Evolutionary conservation across 768 basidiomycete genomes (phyloP).

Genomic region (Lentinula sp.): DNA sequence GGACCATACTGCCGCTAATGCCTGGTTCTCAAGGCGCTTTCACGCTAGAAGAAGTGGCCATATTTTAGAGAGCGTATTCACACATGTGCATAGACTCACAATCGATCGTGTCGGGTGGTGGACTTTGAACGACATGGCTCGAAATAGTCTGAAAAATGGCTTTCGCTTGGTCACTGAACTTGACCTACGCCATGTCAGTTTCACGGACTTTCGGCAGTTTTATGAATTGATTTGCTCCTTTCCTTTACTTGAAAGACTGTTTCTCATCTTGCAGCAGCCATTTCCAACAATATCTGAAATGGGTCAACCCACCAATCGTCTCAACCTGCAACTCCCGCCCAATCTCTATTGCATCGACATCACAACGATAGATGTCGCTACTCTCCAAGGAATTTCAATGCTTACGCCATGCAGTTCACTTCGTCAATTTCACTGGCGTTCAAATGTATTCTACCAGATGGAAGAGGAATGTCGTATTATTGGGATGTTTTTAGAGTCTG

Average conservation of each 20-base stretch:
- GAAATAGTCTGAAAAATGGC: neutral
- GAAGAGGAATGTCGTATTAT: neutral
- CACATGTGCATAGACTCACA: neutral
- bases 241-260: constrained; percentile 1
- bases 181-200: neutral
- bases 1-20: neutral
- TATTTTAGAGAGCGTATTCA: neutral
- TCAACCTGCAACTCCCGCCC: neutral
- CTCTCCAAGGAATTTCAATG: neutral
- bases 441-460: neutral
- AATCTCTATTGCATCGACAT: neutral
- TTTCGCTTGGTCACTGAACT: neutral
- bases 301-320: neutral
- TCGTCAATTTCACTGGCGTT: constrained; percentile 1
- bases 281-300: neutral
- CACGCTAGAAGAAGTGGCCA: neutral
- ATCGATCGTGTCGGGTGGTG: constrained; percentile 3
- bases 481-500: neutral
- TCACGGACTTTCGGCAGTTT: neutral
- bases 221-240: constrained; percentile 3
- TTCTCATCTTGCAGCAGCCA: neutral
- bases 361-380: neutral
- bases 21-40: neutral
- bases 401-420: constrained; percentile 1
- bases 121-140: neutral